phyloP scores from a whole-genome alignment of 164 flowering plant species.

The grape (Vitis vinifera) region ASM3070453v1 NC_081813.1:22954501-22955000 shows the following conservation, averaged over 20 bases:
- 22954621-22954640: too few relatives aligned
- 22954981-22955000: conserved; percentile 78
- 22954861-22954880: conserved; percentile 98
- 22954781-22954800: not conserved
- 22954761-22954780: not conserved
- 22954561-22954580: too few relatives aligned
- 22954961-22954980: not conserved
- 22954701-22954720: not conserved
- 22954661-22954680: too few relatives aligned
- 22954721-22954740: not conserved
- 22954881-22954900: conserved; percentile 91
- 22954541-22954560: too few relatives aligned
- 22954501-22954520: too few relatives aligned
- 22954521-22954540: too few relatives aligned
- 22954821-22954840: conserved; percentile 81
- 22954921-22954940: not conserved
- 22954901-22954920: not conserved
- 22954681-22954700: not conserved
- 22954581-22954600: too few relatives aligned
- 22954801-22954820: conserved; percentile 47
- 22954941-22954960: not conserved
- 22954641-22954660: too few relatives aligned
- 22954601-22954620: too few relatives aligned
- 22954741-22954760: not conserved
- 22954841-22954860: conserved; percentile 83